Conservation (phyloP, 2,329 filamentous ascomycete genomes). For the Cladosporium sphaerospermum region DNA sequence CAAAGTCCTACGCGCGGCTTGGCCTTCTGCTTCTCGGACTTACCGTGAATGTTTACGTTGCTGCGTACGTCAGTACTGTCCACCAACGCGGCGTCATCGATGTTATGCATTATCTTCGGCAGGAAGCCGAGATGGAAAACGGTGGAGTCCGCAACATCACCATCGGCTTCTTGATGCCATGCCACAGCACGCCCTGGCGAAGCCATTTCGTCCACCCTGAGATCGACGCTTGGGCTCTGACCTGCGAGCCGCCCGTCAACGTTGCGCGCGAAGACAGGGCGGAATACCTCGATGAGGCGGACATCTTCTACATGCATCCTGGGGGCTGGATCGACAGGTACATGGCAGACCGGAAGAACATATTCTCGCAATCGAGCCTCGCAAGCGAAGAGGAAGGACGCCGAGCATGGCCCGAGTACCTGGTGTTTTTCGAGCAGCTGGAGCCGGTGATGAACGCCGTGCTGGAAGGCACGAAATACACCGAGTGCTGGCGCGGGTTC, state of each 20-base stretch:
- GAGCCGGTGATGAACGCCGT: slow-evolving; percentile 43
- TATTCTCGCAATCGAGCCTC: slow-evolving; percentile 11
- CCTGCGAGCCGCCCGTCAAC: slow-evolving; percentile 81
- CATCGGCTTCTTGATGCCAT: slow-evolving; percentile 83
- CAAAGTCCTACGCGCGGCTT: slow-evolving; percentile 38
- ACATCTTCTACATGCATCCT: slow-evolving; percentile 74
- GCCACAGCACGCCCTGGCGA: slow-evolving; percentile 93
- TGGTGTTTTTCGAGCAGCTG: slow-evolving; percentile 53
- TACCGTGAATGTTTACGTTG: slow-evolving; percentile 62
- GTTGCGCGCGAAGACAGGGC: slow-evolving; percentile 56
- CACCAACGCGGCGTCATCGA: slow-evolving; percentile 77
- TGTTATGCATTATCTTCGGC: slow-evolving; percentile 69
- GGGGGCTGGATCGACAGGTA: slow-evolving; percentile 35
- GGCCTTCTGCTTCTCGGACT: slow-evolving; percentile 50
- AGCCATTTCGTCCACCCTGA: slow-evolving; percentile 72
- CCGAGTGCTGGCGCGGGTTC: slow-evolving; percentile 53
- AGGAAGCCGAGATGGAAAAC: slow-evolving; percentile 54
- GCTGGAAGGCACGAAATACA: slow-evolving; percentile 45
- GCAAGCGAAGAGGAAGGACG: slow-evolving; percentile 13
- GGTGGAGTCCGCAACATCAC: slow-evolving; percentile 38
- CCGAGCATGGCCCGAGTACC: slow-evolving; percentile 38
- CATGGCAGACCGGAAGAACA: slow-evolving; percentile 29
- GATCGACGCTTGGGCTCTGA: slow-evolving; percentile 75
- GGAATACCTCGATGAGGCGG: slow-evolving; percentile 79
- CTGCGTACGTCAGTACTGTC: slow-evolving; percentile 64